phyloP scores from a whole-genome alignment of 75 land plant genomes.

The Chamaecyparis obtusa region DNA sequence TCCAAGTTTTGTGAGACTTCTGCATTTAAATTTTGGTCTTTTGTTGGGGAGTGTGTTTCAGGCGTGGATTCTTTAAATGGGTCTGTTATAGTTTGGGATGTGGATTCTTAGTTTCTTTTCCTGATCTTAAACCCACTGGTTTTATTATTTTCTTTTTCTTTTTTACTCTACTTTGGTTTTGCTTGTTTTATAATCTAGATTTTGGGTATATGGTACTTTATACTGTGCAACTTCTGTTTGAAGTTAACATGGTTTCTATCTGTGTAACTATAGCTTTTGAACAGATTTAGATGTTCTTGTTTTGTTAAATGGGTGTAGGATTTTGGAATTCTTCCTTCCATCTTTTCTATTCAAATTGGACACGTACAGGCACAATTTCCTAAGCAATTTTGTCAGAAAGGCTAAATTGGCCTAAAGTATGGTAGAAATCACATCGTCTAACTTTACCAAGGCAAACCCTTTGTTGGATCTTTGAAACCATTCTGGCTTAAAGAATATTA shows the following conservation, averaged over 20 bases:
- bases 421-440: background rate
- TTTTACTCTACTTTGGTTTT: background rate
- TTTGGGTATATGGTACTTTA: background rate
- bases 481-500: background rate
- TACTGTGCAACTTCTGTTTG: background rate
- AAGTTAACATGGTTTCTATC: too few species aligned
- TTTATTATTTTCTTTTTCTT: background rate
- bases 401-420: background rate
- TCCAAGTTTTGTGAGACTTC: background rate
- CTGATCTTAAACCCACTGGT: background rate
- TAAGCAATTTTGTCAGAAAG: background rate
- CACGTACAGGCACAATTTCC: background rate
- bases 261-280: background rate
- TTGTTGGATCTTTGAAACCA: too few species aligned
- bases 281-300: background rate
- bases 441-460: background rate
- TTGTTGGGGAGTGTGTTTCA: background rate
- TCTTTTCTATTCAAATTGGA: background rate
- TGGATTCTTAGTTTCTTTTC: background rate
- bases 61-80: background rate
- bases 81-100: background rate
- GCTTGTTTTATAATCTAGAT: background rate
- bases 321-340: background rate
- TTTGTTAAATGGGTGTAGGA: background rate
- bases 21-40: background rate